Conservation (phyloP, 1,284 basidiomycete genomes). For the Trichosporon sp. region DNA sequence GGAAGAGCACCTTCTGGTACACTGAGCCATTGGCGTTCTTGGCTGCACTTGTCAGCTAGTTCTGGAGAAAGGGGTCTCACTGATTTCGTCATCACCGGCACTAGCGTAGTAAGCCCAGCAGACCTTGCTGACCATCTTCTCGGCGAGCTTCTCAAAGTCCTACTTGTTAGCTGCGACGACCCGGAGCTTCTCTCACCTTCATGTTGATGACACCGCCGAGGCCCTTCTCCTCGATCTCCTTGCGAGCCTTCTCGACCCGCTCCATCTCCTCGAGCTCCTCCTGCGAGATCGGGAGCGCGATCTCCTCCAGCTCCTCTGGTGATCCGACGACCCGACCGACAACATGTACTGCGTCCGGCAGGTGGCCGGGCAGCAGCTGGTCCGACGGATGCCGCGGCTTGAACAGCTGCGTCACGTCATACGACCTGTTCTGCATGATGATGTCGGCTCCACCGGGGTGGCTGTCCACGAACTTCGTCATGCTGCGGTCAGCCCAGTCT, state of each 20-base stretch:
- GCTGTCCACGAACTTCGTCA: conserved; percentile 40
- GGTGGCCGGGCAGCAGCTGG: conserved; percentile 37
- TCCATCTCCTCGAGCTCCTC: conserved; percentile 38
- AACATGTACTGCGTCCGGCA: conserved; percentile 32
- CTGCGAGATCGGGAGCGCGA: conserved; percentile 32
- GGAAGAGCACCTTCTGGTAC: conserved; percentile 74
- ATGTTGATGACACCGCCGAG: conserved; percentile 41
- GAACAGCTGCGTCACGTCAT: conserved; percentile 43
- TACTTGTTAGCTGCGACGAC: neutral
- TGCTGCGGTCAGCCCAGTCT: conserved; percentile 22
- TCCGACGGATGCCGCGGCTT: conserved; percentile 41
- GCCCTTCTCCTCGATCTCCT: conserved; percentile 38
- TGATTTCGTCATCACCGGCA: conserved; percentile 71
- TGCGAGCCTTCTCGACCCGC: conserved; percentile 25
- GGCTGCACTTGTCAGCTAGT: conserved; percentile 20
- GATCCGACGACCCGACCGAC: conserved; percentile 26
- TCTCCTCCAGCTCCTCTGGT: conserved; percentile 28
- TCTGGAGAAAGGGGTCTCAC: conserved; percentile 50
- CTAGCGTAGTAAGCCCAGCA: conserved; percentile 76
- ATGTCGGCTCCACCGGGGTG: conserved; percentile 46
- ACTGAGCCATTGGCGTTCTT: conserved; percentile 62
- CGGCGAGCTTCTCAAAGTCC: conserved; percentile 53
- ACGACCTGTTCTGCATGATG: conserved; percentile 33
- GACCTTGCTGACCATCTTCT: conserved; percentile 62
- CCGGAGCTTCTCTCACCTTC: conserved; percentile 9